Conservation (phyloP, 1,284 basidiomycete species). For the Amylostereum areolatum region DNA sequence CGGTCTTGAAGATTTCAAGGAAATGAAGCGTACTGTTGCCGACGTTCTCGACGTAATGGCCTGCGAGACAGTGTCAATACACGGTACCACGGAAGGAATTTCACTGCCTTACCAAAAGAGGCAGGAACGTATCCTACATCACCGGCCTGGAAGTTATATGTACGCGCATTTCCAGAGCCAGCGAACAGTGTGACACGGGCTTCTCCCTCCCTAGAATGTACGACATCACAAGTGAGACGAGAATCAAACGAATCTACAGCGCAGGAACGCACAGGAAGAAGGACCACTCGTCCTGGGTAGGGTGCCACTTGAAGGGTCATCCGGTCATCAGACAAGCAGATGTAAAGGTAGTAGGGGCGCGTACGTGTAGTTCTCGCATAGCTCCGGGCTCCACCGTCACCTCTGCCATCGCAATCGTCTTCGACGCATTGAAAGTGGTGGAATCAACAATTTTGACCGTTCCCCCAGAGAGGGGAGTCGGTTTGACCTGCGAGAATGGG, state of each 20-base stretch:
- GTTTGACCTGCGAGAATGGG: conserved; percentile 45
- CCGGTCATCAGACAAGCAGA: conserved; percentile 1
- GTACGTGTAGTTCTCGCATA: conserved; percentile 39
- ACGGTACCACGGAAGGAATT: conserved; percentile 3
- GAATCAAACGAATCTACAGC: background rate
- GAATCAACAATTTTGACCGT: conserved; percentile 60
- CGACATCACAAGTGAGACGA: background rate
- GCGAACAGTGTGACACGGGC: conserved; percentile 64
- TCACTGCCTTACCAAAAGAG: conserved; percentile 34
- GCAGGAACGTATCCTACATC: conserved; percentile 62
- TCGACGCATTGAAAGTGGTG: conserved; percentile 43
- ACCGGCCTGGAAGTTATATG: conserved; percentile 64
- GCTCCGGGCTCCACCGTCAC: conserved; percentile 65
- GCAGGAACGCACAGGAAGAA: conserved; percentile 37
- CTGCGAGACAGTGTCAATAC: conserved; percentile 18
- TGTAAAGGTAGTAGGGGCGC: conserved; percentile 3
- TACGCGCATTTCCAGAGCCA: conserved; percentile 52
- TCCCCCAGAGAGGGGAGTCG: conserved; percentile 50
- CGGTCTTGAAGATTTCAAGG: conserved; percentile 61
- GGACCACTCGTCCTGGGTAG: conserved; percentile 64
- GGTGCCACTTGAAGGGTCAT: conserved; percentile 52
- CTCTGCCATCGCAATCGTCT: conserved; percentile 57
- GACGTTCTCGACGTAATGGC: conserved; percentile 69
- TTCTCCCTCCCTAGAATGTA: conserved; percentile 39
- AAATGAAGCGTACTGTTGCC: conserved; percentile 58